Evolutionary conservation across 805 yeast species (phyloP).

Genomic region (Candida endomychidarum): DNA sequence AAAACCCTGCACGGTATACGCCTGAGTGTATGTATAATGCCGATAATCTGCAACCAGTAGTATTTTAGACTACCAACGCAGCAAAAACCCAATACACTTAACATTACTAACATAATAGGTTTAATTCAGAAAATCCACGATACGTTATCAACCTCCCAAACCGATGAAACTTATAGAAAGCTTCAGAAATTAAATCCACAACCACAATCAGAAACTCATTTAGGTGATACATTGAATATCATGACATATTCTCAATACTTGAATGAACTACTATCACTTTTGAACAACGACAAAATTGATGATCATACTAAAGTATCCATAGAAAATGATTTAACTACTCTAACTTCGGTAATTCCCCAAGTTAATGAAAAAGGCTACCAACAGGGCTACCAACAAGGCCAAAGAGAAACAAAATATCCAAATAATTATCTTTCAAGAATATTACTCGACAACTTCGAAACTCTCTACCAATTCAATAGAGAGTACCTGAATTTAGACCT

Average conservation of each 20-base stretch:
- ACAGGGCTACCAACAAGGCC: not conserved
- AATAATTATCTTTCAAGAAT: conserved; percentile 35
- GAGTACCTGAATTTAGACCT: conserved; percentile 39
- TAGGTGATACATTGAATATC: conserved; percentile 14
- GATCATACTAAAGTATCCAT: conserved; percentile 29
- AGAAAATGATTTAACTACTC: conserved; percentile 22
- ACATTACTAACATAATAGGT: not conserved
- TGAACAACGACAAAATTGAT: conserved; percentile 19
- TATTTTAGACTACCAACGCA: no score
- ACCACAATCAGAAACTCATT: conserved; percentile 9
- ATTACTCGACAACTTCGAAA: conserved; percentile 38
- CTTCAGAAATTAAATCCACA: conserved; percentile 33
- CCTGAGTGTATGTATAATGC: conserved; percentile 9
- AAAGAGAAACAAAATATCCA: conserved; percentile 24
- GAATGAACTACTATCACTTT: conserved; percentile 27
- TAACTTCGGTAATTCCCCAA: conserved; percentile 9
- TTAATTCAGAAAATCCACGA: conserved; percentile 2
- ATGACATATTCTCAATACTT: conserved; percentile 33
- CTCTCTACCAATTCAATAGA: conserved; percentile 28
- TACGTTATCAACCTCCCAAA: not conserved
- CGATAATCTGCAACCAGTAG: no score
- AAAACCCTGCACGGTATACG: conserved; percentile 1
- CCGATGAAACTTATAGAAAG: conserved; percentile 34
- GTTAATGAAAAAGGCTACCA: not conserved
- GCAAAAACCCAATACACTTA: no score